Base-by-base conservation (phyloP, 805 yeast genomes). In the Wickerhamiella shivajii region DNA sequence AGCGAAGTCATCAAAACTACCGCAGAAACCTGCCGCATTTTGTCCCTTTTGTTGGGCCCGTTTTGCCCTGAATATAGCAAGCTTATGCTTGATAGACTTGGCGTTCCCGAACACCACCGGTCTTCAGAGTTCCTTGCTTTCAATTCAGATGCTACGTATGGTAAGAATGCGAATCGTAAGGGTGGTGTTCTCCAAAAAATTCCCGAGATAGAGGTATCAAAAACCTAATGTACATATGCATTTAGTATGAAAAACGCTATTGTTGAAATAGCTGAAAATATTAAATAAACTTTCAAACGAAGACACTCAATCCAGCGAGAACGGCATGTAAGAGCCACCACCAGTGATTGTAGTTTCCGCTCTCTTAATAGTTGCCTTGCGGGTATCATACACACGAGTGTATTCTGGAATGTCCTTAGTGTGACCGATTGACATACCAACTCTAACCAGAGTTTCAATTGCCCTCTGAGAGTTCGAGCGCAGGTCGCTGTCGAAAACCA, bases 391-490 rank as follows among this genome's bases (percentile, higher is more conserved):
- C 14, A 34, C 27, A 9, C 51, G 38, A 9, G 23, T 29, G 30
- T 36, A 47, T 32, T 47, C 49, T n/a, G 50, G 44, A 6, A 38
- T 25, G 24, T 30, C 41, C 3, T 39, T 39, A 1, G 45, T 31
- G 52, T 85, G 95, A 0, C 95, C 97, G 24, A 87, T 67, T 24
- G 93, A 77, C 77, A 81, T 87, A 1, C 97, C 97, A 1, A 85
- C 93, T 34, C 78, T 60, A 1, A 85, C 74, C 37, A 85, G 61
- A 0, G 97, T 85, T 52, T 87, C 98, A 11, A 81, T 64, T 14
- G 74, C 64, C 13, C 33, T 23, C 4, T 24, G 23, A 0, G 95
- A 78, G 51, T 85, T 90, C 18, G 64, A 55, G 6, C 67, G 50
- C 13, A 87, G 50, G 53, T 87, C 97, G 0, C 72, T 53, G 53